A percentile compares a stretch with the other conserved stretches of the same genome.
These are phyloP conservation scores for Phialocephala sp. DNA, from an alignment of 2,329 filamentous ascomycete genomes.

Conservation along the genomic window DNA sequence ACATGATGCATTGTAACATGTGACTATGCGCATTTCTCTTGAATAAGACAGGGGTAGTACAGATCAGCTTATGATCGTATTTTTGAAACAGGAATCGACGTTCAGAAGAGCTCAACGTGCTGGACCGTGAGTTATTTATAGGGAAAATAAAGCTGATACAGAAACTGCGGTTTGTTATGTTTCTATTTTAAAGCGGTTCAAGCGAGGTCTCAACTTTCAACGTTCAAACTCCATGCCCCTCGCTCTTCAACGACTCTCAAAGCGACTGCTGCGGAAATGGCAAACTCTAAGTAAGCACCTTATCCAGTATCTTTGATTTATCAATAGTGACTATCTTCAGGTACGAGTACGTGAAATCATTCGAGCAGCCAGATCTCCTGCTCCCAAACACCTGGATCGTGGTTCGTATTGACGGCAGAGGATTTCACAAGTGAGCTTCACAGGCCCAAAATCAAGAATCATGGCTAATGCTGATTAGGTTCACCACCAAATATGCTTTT, in stretches of 20 bases:
- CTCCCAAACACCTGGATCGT: constrained; percentile 96
- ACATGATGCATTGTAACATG: background rate
- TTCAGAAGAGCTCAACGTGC: too few relatives aligned
- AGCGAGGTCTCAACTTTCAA: constrained; percentile 6
- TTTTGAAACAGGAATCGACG: background rate
- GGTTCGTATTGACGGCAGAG: constrained; percentile 89
- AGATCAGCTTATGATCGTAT: background rate
- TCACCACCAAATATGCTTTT: constrained; percentile 84
- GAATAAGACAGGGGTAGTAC: background rate
- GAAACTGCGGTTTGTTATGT: background rate
- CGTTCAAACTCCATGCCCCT: constrained; percentile 10
- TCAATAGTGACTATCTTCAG: constrained; percentile 49
- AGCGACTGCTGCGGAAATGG: constrained; percentile 29
- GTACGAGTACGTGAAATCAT: constrained; percentile 91
- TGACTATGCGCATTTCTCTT: background rate
- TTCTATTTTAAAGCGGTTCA: background rate
- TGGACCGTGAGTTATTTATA: too few relatives aligned
- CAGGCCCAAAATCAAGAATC: background rate
- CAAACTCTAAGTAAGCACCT: constrained; percentile 39
- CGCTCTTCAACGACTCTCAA: background rate
- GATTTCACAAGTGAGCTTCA: constrained; percentile 82
- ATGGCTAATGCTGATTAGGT: constrained; percentile 52
- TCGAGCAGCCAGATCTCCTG: constrained; percentile 81
- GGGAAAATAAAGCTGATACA: background rate
- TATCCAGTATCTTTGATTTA: background rate